A percentile compares a stretch with the other conserved stretches of the same genome.
Evolutionary conservation across 768 basidiomycete genomes (phyloP).

Genomic region (Leccinum imitatum): DNA sequence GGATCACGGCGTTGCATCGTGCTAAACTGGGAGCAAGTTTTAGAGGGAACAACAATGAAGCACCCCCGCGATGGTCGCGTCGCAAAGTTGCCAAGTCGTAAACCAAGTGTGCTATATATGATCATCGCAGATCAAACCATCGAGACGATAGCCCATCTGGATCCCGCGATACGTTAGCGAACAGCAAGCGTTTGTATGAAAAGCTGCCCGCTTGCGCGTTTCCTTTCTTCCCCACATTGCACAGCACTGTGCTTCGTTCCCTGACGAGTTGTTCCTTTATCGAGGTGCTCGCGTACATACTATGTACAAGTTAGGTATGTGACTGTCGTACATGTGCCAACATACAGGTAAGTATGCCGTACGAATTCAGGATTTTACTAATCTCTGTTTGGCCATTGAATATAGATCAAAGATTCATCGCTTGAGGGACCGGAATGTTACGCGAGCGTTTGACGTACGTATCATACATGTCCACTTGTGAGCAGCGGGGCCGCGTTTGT

Average conservation of each 20-base stretch:
- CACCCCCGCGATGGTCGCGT: neutral
- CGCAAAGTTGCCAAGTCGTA: neutral
- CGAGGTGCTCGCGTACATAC: neutral
- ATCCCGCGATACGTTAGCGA: neutral
- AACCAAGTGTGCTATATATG: neutral
- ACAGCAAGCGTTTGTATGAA: neutral
- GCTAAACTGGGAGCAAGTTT: neutral
- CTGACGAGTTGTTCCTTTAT: neutral
- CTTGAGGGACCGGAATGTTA: too few species aligned
- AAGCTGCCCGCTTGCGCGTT: neutral
- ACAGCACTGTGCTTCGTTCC: neutral
- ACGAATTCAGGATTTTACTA: too few species aligned
- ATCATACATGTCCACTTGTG: too few species aligned
- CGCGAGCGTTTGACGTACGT: too few species aligned
- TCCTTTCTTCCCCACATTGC: neutral
- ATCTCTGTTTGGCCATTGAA: too few species aligned
- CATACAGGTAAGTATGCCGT: too few species aligned
- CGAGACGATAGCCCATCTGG: neutral
- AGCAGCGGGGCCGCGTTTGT: too few species aligned
- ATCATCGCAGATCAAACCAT: constrained; percentile 25
- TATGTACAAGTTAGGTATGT: neutral
- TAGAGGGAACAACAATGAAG: neutral
- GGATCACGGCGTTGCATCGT: neutral
- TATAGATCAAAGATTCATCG: too few species aligned
- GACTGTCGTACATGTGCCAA: neutral